Percentiles rank a stretch among this genome's conserved stretches.
Evolutionary conservation across 345 rosid species (phyloP).

Genomic region (Moringa oleifera): DNA sequence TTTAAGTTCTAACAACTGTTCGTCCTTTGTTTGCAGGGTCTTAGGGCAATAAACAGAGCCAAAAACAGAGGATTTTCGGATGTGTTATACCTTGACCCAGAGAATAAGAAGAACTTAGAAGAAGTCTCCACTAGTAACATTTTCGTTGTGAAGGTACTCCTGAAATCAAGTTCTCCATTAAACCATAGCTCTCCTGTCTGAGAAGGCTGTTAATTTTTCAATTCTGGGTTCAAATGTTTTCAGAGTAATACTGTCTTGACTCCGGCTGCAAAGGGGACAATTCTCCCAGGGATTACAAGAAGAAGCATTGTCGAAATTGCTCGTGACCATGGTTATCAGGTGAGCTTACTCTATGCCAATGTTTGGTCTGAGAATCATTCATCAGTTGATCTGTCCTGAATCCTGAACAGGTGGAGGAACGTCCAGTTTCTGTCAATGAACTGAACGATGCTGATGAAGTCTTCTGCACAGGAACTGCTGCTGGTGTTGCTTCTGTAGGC

Average conservation of each 20-base stretch:
- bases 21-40: slow-evolving; percentile 33
- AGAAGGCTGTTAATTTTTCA: too few species aligned
- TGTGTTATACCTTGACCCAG: slow-evolving; percentile 76
- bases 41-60: slow-evolving; percentile 57
- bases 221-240: neutral
- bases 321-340: slow-evolving; percentile 64
- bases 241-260: slow-evolving; percentile 69
- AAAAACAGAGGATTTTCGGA: slow-evolving; percentile 77
- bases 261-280: slow-evolving; percentile 65
- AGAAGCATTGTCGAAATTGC: slow-evolving; percentile 70
- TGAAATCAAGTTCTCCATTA: neutral
- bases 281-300: slow-evolving; percentile 76
- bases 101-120: slow-evolving; percentile 53
- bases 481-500: slow-evolving; percentile 61
- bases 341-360: too few species aligned
- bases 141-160: slow-evolving; percentile 64
- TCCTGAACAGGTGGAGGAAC: too few species aligned
- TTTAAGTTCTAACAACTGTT: too few species aligned
- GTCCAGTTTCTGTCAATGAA: slow-evolving; percentile 49
- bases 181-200: too few species aligned
- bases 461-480: slow-evolving; percentile 87
- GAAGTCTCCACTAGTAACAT: slow-evolving; percentile 87
- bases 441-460: slow-evolving; percentile 56
- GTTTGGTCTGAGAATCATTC: too few species aligned
- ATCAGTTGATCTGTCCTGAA: too few species aligned